Evolutionary conservation across 2,329 filamentous ascomycete genomes (phyloP).

Genomic region (Epichloe brachyelytri): DNA sequence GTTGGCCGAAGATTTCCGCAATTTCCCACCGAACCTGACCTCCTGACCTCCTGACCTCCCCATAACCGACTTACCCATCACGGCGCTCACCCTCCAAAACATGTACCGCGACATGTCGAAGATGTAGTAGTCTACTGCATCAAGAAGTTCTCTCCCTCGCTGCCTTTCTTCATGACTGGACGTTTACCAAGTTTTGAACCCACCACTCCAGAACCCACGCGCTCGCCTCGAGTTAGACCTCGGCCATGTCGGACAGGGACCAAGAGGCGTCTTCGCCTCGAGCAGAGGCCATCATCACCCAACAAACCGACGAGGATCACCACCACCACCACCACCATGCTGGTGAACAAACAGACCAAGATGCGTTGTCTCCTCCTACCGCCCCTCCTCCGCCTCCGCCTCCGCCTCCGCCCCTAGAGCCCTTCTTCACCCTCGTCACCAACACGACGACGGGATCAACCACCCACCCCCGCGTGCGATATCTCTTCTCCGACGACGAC

Average conservation of each 20-base stretch:
- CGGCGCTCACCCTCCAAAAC: too few species aligned
- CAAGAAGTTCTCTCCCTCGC: too few species aligned
- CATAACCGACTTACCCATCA: too few species aligned
- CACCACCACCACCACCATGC: background rate
- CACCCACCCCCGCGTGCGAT: slow-evolving; percentile 76
- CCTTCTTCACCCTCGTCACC: slow-evolving; percentile 76
- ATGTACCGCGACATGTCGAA: too few species aligned
- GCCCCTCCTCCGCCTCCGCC: slow-evolving; percentile 1
- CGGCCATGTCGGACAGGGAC: slow-evolving; percentile 1
- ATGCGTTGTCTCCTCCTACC: background rate
- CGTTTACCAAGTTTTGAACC: too few species aligned
- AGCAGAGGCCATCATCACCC: background rate
- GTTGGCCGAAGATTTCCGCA: too few species aligned
- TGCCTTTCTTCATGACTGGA: too few species aligned
- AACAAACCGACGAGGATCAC: background rate
- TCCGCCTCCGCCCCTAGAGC: slow-evolving; percentile 41
- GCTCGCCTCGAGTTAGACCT: too few species aligned
- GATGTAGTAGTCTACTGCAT: too few species aligned
- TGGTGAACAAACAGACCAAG: background rate
- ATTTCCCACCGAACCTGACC: too few species aligned
- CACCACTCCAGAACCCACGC: too few species aligned
- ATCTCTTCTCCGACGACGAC: slow-evolving; percentile 90
- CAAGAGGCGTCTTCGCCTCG: background rate
- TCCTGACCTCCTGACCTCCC: too few species aligned
- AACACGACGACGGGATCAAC: slow-evolving; percentile 62